Evolutionary conservation across 371 early-diverging fungal genomes (phyloP).

Genomic region (Rhizomucor pusillus): DNA sequence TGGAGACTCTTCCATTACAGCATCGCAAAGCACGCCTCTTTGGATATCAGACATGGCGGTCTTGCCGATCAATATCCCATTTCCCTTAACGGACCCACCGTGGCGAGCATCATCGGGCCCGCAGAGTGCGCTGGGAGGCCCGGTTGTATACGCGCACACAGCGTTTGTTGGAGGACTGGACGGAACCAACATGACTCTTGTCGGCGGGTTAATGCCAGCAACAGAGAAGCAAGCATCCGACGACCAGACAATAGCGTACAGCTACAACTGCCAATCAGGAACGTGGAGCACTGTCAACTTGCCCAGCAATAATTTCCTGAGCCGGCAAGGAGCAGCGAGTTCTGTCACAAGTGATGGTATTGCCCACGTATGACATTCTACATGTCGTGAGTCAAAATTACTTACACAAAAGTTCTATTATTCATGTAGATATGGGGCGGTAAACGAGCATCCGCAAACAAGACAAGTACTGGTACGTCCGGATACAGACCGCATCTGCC

Average conservation of each 20-base stretch:
- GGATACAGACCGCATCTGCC: constrained; percentile 10
- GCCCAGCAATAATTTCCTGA: constrained; percentile 27
- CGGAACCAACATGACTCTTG: constrained; percentile 32
- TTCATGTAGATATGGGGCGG: constrained; percentile 40
- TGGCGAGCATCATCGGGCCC: constrained; percentile 42
- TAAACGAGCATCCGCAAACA: constrained; percentile 15
- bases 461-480: not conserved
- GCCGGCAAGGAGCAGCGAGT: constrained; percentile 35
- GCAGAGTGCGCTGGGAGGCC: constrained; percentile 35
- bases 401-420: not conserved
- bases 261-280: constrained; percentile 31
- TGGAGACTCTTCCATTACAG: constrained; percentile 33
- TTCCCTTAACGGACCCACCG: constrained; percentile 29
- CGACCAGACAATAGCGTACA: constrained; percentile 28
- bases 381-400: not conserved
- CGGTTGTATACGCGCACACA: constrained; percentile 35
- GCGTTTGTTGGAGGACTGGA: constrained; percentile 30
- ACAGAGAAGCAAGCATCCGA: constrained; percentile 13
- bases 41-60: constrained; percentile 42
- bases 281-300: constrained; percentile 37
- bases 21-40: constrained; percentile 20
- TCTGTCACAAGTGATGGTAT: constrained; percentile 26
- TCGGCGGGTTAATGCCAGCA: constrained; percentile 34
- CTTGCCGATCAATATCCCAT: constrained; percentile 25
- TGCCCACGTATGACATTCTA: constrained; percentile 29